Evolutionary conservation across 2,329 filamentous ascomycete species (phyloP), one percentile per base, ranked within the genome.

Genomic region (Penicillium concentricum): DNA sequence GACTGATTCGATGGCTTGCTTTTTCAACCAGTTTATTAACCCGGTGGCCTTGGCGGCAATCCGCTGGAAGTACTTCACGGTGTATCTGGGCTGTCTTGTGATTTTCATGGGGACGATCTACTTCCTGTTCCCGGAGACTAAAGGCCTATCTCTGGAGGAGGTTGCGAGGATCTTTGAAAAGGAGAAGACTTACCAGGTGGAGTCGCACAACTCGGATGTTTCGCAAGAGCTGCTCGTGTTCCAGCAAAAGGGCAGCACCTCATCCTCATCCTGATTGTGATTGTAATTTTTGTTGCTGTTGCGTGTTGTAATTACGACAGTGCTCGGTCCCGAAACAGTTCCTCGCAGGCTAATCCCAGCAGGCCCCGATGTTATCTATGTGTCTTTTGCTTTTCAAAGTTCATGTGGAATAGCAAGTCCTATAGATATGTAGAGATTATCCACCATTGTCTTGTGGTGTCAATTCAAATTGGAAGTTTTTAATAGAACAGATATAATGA

Each of bases 1-100:
- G 58, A 47, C 69, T 56, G 61, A 67, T 63, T 62, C 60, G 5
- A 34, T 65, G 26, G 67, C 61, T 15, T 54, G 67, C 64, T 61
- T 61, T 32, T 76, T 76, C 64, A 77, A 78, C 58, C 69, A 70
- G 39, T 78, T 70, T 50, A 74, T 72, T 24, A 78, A 77, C 60
- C 76, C 76, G 0, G 71, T 78, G 7, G 75, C 72, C 0, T 67
- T 79, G 54, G 58, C 66, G 18, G 64, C 56, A 0, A 72, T 78
- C 15, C 64, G 56, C 0, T 79, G 76, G 74, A 73, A 69, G 49
- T 78, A 77, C 59, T 78, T 75, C 35, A 72, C 73, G 39, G 69
- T 78, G 5, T 78, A 72, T 41, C 69, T 71, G 54, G 72, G 67
- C n/a, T 72, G 74, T 35, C 39, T 76, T 9, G 62, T 62, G 0